These are phyloP conservation scores for Ophiostoma piceae DNA, from an alignment of 2,329 filamentous ascomycete genomes.

Conservation along the genomic window DNA sequence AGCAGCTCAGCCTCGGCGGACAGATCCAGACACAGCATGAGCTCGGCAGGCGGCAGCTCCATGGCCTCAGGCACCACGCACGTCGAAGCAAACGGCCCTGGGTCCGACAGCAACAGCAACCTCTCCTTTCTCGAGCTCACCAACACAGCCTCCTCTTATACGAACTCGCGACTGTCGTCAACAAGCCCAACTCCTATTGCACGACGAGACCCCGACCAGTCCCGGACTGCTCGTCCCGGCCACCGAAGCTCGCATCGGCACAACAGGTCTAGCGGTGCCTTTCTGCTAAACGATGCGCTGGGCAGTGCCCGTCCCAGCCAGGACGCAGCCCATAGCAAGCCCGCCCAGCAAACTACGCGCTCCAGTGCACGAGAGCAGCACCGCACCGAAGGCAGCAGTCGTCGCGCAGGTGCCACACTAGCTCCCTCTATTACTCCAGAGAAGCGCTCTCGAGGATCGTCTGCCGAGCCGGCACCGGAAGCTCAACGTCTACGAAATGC, in stretches of 20 bases:
- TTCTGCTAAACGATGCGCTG: conserved; percentile 46
- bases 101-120: not conserved
- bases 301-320: conserved; percentile 27
- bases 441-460: not conserved
- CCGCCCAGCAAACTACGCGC: not conserved
- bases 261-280: conserved; percentile 45
- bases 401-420: not conserved
- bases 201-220: not conserved
- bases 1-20: not conserved
- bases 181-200: not conserved
- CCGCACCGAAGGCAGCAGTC: not conserved
- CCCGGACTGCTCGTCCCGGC: not conserved
- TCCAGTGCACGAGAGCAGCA: not conserved
- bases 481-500: not conserved
- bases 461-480: not conserved
- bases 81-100: not conserved
- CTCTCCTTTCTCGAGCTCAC: not conserved
- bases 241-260: conserved; percentile 21
- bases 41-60: conserved; percentile 14
- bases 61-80: conserved; percentile 13
- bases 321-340: not conserved
- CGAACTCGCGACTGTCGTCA: not conserved
- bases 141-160: not conserved
- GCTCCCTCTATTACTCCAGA: not conserved
- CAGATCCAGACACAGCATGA: not conserved